A percentile compares a stretch with the other conserved stretches of the same genome.
Evolutionary conservation across 169 alveolate species (phyloP).

Genomic region (Haemoproteus tartakovskyi): DNA sequence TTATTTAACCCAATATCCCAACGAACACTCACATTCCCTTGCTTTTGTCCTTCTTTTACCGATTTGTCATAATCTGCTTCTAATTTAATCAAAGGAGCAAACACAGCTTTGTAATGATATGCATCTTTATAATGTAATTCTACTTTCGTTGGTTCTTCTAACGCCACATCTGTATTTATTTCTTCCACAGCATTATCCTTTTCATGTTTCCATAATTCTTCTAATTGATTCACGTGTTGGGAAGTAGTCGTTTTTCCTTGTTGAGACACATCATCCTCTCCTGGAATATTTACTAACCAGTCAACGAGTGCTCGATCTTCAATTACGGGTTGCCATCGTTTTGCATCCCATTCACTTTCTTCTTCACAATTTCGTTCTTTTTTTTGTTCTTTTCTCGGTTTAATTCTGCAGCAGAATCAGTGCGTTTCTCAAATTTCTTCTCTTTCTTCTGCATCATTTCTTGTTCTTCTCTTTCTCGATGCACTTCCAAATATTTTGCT

Average conservation of each 20-base stretch:
- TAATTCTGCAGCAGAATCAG: too few species aligned
- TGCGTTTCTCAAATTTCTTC: too few species aligned
- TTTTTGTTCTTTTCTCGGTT: not conserved
- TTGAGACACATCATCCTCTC: slow-evolving; percentile 70
- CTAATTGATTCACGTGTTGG: slow-evolving; percentile 54
- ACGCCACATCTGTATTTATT: slow-evolving; percentile 51
- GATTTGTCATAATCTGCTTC: slow-evolving; percentile 93
- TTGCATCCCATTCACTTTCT: too few species aligned
- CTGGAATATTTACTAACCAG: slow-evolving; percentile 82
- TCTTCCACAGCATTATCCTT: slow-evolving; percentile 66
- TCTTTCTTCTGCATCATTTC: not conserved
- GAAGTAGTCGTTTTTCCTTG: slow-evolving; percentile 65
- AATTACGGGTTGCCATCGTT: slow-evolving; percentile 84
- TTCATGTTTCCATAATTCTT: slow-evolving; percentile 71
- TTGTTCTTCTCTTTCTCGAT: not conserved
- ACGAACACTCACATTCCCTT: slow-evolving; percentile 78
- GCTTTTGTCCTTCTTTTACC: slow-evolving; percentile 88
- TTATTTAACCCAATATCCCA: slow-evolving; percentile 80
- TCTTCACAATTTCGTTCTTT: not conserved
- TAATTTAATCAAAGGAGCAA: slow-evolving; percentile 86
- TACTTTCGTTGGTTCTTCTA: slow-evolving; percentile 49
- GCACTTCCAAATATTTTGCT: slow-evolving; percentile 14
- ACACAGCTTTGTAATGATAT: slow-evolving; percentile 74
- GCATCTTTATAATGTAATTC: slow-evolving; percentile 69
- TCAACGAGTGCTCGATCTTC: slow-evolving; percentile 73